Conservation (phyloP, 495 filamentous ascomycete species). For the Alectoria sarmentosa region DNA sequence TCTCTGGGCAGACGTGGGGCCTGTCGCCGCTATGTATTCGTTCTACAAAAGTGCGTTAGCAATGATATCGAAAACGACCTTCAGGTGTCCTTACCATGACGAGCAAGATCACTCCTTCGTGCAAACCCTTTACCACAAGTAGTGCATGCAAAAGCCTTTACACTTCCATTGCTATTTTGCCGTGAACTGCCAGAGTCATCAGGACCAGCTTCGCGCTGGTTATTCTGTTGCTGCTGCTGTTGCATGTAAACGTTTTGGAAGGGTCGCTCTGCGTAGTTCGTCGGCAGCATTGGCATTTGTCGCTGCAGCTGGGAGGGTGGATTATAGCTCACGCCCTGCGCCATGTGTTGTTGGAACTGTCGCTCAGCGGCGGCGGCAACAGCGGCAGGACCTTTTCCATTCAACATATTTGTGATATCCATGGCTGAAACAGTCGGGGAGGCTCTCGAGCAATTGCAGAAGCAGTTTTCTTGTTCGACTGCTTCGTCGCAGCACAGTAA, state of each 20-base stretch:
- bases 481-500: neutral
- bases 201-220: constrained; percentile 29
- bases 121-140: constrained; percentile 91
- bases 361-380: constrained; percentile 18
- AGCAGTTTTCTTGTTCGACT: neutral
- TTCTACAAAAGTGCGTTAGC: constrained; percentile 49
- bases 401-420: constrained; percentile 66
- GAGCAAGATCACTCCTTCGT: constrained; percentile 84
- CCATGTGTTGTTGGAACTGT: constrained; percentile 51
- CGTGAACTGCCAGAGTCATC: constrained; percentile 32
- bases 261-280: constrained; percentile 35
- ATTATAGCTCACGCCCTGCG: constrained; percentile 49
- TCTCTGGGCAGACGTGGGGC: constrained; percentile 88
- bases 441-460: neutral
- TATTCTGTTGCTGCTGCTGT: constrained; percentile 25
- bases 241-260: constrained; percentile 31
- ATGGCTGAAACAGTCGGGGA: constrained; percentile 36
- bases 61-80: constrained; percentile 16
- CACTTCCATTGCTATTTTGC: constrained; percentile 42
- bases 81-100: constrained; percentile 66
- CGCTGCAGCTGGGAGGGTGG: constrained; percentile 50
- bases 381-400: constrained; percentile 53
- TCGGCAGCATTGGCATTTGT: constrained; percentile 52
- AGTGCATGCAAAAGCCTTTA: constrained; percentile 86
- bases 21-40: constrained; percentile 89